Base-by-base conservation (phyloP, 371 early-diverging fungal genomes). In the Catenaria anguillulae region DNA sequence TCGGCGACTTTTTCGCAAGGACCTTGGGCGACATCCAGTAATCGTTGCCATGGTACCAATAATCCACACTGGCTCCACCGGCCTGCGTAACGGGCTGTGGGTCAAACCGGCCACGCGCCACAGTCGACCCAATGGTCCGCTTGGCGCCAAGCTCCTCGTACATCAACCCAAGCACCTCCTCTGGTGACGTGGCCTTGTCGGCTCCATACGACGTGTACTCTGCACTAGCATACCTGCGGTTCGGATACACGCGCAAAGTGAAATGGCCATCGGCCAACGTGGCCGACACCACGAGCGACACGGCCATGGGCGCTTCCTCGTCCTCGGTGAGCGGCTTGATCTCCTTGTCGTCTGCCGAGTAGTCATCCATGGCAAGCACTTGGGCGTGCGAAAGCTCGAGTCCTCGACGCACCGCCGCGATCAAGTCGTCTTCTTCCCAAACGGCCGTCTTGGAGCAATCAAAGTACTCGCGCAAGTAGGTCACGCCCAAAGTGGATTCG, bases 31-130 rank as follows among this genome's bases (percentile, higher is more conserved):
- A 17, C 55, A 55, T 55, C 21, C 19, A 55, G 36, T 55, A 55
- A 23, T 55, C 55, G 33, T 17, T 55, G 36, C 55, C 55, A 29
- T 55, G 55, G 36, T 55, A 55, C 55, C 55, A 55, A 2, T 10
- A 23, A 29, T 26, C 29, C 10, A 55, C 36, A 15, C 4, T 5
- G 4, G 54, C 10, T 15, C 6, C 54, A 15, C 33, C 33, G 10
- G 54, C 31, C 10, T 4, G 8, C 2, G 12, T 15, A 15, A 29
- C 36, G 21, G 55, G 36, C 17, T 5, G 10, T 5, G 40, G 40
- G 17, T 5, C 40, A 40, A 40, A 17, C 4, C 29, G 33, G 12
- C 55, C 55, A 29, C 55, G 55, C 33, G 33, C 21, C 19, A 55
- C 23, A 15, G 55, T 26, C 3, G 8, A 2, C 17, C 55, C 55